Evolutionary conservation across 495 filamentous ascomycete species (phyloP).

Genomic region (Xylaria nigripes): DNA sequence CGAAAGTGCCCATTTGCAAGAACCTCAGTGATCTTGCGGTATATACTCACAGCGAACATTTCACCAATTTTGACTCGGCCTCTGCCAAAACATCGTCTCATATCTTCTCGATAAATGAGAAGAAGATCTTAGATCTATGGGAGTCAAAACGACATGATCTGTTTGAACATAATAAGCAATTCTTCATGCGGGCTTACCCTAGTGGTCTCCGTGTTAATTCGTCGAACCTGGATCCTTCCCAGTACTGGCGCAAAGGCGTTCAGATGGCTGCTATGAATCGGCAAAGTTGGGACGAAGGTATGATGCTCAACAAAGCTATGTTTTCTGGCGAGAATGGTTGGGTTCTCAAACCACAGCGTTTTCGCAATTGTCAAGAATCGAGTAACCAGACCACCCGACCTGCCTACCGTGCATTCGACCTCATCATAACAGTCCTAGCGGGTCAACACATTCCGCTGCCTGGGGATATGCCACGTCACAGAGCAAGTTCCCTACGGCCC

Average conservation of each 20-base stretch:
- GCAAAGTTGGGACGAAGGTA: slow-evolving; percentile 81
- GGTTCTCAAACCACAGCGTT: slow-evolving; percentile 70
- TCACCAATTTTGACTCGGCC: slow-evolving; percentile 51
- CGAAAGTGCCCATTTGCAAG: slow-evolving; percentile 51
- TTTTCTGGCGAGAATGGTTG: slow-evolving; percentile 77
- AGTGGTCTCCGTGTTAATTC: slow-evolving; percentile 69
- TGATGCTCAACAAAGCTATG: slow-evolving; percentile 94
- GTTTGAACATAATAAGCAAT: slow-evolving; percentile 71
- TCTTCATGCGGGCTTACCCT: slow-evolving; percentile 87
- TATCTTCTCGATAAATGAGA: slow-evolving; percentile 80
- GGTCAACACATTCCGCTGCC: slow-evolving; percentile 37
- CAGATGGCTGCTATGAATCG: slow-evolving; percentile 95
- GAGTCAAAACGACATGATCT: slow-evolving; percentile 45
- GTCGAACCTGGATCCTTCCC: slow-evolving; percentile 75
- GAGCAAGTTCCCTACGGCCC: slow-evolving; percentile 26
- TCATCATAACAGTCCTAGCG: slow-evolving; percentile 37
- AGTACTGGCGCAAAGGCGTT: slow-evolving; percentile 80
- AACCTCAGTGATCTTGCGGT: slow-evolving; percentile 65
- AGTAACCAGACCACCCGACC: background rate
- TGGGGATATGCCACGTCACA: slow-evolving; percentile 22
- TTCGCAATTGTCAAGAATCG: slow-evolving; percentile 20
- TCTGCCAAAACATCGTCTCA: slow-evolving; percentile 60
- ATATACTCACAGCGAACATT: slow-evolving; percentile 79
- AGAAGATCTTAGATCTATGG: slow-evolving; percentile 56
- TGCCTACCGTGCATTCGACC: slow-evolving; percentile 27